Evolutionary conservation across 2,329 filamentous ascomycete genomes (phyloP).

Genomic region (Purpureocillium takamizusanense): DNA sequence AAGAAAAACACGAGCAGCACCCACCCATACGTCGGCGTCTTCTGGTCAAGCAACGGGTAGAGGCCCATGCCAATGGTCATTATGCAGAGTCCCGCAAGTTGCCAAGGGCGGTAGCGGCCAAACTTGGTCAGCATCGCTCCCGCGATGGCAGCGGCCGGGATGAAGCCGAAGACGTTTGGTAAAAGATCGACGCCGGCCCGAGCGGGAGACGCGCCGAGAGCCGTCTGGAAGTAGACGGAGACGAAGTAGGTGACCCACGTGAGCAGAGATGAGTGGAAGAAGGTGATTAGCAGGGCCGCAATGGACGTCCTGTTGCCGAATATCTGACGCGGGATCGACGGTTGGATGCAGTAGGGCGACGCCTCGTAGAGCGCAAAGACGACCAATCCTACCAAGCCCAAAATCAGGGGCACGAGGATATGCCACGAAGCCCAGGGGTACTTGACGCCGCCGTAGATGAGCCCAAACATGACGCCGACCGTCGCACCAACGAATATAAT

Average conservation of each 20-base stretch:
- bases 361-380: background rate
- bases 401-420: conserved; percentile 28
- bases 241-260: conserved; percentile 23
- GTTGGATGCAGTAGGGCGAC: background rate
- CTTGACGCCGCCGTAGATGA: conserved; percentile 29
- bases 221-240: conserved; percentile 35
- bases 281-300: conserved; percentile 13
- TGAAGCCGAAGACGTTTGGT: conserved; percentile 17
- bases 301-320: conserved; percentile 12
- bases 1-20: conserved; percentile 34
- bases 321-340: conserved; percentile 5
- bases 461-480: conserved; percentile 14
- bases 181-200: conserved; percentile 22
- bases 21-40: conserved; percentile 28
- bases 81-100: too few species aligned
- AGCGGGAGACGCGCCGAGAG: too few species aligned
- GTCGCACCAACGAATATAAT: conserved; percentile 24
- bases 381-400: conserved; percentile 23
- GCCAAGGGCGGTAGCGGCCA: too few species aligned
- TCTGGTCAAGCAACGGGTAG: conserved; percentile 1
- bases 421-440: conserved; percentile 27
- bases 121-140: conserved; percentile 9
- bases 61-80: too few species aligned
- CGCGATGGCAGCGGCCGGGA: conserved; percentile 15
- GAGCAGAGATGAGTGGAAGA: conserved; percentile 21